Evolutionary conservation across 306 rosid species (phyloP), one percentile per base, ranked within the genome.

Genomic region (Cyclanthera cordifolia): DNA sequence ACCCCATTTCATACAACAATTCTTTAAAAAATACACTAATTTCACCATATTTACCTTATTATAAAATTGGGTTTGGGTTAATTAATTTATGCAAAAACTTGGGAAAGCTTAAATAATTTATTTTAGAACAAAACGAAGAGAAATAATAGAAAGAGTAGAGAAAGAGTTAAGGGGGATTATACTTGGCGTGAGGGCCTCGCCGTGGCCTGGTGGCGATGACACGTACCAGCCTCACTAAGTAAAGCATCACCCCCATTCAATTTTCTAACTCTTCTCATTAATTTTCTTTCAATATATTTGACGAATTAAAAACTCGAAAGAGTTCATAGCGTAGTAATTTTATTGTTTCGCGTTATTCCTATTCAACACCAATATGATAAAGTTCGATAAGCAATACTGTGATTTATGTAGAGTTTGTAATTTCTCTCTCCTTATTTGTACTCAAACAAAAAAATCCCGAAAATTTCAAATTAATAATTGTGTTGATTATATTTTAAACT

Each of bases 151-250:
- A n/a, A n/a, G n/a, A n/a, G n/a, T n/a, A n/a, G n/a, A n/a, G 82
- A 68, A 77, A 19, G 30, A 34, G 41, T 54, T 14, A 24, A 48
- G 71, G 41, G 34, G 84, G 84, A 89, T 85, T 86, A 66, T 46
- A 45, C 91, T 83, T 85, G 74, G 91, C 84, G 87, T 87, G 68
- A 1, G 82, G 82, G 80, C 68, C 74, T 78, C 25, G 30, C 4
- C 54, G 79, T 79, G 81, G 34, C 53, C 70, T 43, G 53, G 53
- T 41, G 70, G 53, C 34, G 1, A 64, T 64, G 87, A 85, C 87
- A 83, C 85, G 83, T 75, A 70, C 75, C 82, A 82, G 75, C 85
- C 75, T 82, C 80, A 78, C n/a, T 71, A 86, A 84, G 91, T 76
- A 84, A 84, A 81, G 96, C 83, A 89, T 86, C 23, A 32, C n/a